A percentile compares a stretch with the other conserved stretches of the same genome.
Conservation (phyloP, 2,329 filamentous ascomycete species). For the Penicillium concentricum region DNA sequence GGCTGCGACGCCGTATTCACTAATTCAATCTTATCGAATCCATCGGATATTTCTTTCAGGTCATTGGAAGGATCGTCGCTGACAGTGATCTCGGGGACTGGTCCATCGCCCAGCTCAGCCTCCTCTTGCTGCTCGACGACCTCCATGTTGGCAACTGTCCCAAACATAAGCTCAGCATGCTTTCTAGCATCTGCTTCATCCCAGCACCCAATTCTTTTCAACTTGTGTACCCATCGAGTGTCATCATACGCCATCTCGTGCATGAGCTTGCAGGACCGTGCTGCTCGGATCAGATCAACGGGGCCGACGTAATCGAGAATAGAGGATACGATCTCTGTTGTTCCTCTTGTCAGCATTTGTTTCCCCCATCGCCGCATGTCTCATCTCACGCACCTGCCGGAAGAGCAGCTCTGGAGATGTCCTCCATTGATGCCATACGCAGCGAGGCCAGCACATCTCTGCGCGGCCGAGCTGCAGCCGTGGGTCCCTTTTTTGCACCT, state of each 20-base stretch:
- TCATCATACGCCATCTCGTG: conserved; percentile 99
- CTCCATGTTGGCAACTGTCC: conserved; percentile 29
- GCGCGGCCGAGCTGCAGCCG: conserved; percentile 36
- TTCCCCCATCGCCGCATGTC: background rate
- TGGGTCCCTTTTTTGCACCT: conserved; percentile 48
- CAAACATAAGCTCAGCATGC: conserved; percentile 69
- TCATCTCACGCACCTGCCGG: conserved; percentile 66
- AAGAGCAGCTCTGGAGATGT: conserved; percentile 72
- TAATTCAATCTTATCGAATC: conserved; percentile 76
- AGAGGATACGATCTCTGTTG: conserved; percentile 75
- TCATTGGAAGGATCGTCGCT: conserved; percentile 18
- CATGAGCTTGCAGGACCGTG: conserved; percentile 79
- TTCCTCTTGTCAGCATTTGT: conserved; percentile 22
- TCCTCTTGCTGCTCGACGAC: conserved; percentile 29
- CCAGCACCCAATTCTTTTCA: conserved; percentile 89
- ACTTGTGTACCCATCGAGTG: conserved; percentile 83
- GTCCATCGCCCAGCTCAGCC: conserved; percentile 15
- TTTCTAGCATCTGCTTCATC: conserved; percentile 81
- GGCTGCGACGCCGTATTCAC: conserved; percentile 35
- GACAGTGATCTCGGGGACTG: conserved; percentile 15
- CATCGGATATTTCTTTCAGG: conserved; percentile 55
- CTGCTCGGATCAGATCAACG: conserved; percentile 79
- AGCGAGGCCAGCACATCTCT: conserved; percentile 70
- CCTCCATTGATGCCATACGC: conserved; percentile 71
- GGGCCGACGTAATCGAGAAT: conserved; percentile 89